Evolutionary conservation across 768 basidiomycete genomes (phyloP).

Genomic region (Phaeotremella skinneri): DNA sequence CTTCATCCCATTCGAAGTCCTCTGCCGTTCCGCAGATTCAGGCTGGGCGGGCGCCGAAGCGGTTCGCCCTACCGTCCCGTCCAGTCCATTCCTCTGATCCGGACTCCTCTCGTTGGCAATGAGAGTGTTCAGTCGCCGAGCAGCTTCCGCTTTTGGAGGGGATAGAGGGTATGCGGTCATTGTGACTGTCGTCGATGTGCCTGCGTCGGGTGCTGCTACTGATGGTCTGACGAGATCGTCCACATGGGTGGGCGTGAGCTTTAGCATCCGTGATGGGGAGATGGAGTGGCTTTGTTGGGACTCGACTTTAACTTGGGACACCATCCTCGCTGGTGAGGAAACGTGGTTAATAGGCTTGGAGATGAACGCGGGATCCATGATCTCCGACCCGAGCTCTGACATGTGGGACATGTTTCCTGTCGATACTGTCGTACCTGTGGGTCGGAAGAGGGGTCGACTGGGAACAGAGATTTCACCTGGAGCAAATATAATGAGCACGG

Average conservation of each 20-base stretch:
- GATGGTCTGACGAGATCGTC: conserved; percentile 11
- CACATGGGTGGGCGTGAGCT: conserved; percentile 39
- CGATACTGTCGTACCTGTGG: neutral
- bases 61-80: conserved; percentile 8
- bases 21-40: conserved; percentile 14
- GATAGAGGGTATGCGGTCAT: conserved; percentile 21
- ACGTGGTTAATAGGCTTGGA: conserved; percentile 3
- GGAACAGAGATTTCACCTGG: neutral
- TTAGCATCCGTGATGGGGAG: conserved; percentile 27
- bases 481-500: neutral
- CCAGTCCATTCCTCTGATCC: conserved; percentile 4
- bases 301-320: neutral
- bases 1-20: conserved; percentile 1
- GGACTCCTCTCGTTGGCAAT: neutral
- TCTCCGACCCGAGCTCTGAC: conserved; percentile 15
- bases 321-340: neutral
- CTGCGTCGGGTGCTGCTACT: neutral
- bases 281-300: conserved; percentile 2
- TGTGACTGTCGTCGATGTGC: neutral
- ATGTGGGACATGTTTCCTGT: conserved; percentile 20
- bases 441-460: neutral
- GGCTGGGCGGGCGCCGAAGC: conserved; percentile 9
- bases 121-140: conserved; percentile 23
- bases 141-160: conserved; percentile 31
- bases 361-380: neutral